A percentile compares a stretch with the other conserved stretches of the same genome.
Conservation (phyloP, 345 rosid species). For the Diplotaxis tenuifolia region DNA sequence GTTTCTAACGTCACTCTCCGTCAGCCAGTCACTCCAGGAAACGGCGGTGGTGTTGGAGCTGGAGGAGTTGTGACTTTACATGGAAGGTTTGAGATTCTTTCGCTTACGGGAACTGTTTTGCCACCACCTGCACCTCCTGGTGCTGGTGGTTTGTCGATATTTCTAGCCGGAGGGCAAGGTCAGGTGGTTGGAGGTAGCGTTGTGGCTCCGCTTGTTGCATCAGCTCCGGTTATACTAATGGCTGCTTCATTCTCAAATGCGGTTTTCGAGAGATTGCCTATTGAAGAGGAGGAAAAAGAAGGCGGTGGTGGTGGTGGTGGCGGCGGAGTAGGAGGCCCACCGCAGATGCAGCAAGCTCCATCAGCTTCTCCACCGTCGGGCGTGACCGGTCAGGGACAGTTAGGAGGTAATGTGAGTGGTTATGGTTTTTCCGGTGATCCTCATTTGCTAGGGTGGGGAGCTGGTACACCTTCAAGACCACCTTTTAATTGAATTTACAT, state of each 20-base stretch:
- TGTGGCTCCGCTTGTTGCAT: conserved; percentile 60
- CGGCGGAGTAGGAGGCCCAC: conserved; percentile 29
- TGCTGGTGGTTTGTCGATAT: conserved; percentile 70
- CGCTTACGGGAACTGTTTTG: conserved; percentile 72
- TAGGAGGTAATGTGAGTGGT: conserved; percentile 48
- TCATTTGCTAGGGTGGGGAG: conserved; percentile 65
- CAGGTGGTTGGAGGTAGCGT: conserved; percentile 81
- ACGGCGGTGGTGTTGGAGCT: conserved; percentile 23
- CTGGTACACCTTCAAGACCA: conserved; percentile 52
- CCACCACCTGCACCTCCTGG: conserved; percentile 86
- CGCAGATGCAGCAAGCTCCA: conserved; percentile 47
- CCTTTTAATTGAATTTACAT: conserved; percentile 40
- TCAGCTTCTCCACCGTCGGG: conserved; percentile 64
- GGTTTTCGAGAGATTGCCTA: conserved; percentile 67
- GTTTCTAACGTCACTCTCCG: conserved; percentile 62
- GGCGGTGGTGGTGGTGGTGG: conserved; percentile 25
- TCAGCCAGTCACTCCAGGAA: conserved; percentile 54
- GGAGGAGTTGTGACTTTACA: conserved; percentile 67
- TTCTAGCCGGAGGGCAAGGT: conserved; percentile 73
- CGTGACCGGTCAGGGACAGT: conserved; percentile 49
- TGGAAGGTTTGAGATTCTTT: conserved; percentile 80
- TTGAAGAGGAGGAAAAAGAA: conserved; percentile 46
- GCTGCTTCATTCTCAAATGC: conserved; percentile 81
- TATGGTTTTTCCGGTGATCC: conserved; percentile 57
- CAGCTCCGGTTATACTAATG: conserved; percentile 68